phyloP scores from a whole-genome alignment of 371 early-diverging fungal genomes.

The Mortierella sp. region DNA sequence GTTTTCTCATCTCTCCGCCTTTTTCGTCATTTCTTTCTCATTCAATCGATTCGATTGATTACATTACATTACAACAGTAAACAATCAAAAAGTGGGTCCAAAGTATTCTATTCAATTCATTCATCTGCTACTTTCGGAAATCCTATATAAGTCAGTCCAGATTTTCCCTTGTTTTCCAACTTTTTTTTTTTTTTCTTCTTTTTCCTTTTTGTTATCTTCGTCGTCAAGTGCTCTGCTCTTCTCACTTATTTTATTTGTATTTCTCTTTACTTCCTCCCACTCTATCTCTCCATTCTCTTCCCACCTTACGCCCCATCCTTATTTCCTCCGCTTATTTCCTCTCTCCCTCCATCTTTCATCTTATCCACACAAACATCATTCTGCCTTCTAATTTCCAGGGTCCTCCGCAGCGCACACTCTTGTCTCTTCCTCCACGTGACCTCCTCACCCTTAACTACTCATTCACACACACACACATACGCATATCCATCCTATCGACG shows the following conservation, averaged over 20 bases:
- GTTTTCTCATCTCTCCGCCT: background rate
- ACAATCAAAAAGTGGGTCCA: background rate
- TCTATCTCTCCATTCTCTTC: background rate
- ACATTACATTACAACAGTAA: conserved; percentile 4
- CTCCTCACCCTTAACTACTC: background rate
- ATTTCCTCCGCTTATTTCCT: background rate
- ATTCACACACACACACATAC: background rate
- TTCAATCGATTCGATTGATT: no score
- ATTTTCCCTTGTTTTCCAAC: conserved; percentile 11
- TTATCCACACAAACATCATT: background rate
- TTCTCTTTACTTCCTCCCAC: conserved; percentile 7
- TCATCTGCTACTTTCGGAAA: conserved; percentile 12
- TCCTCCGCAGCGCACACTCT: background rate
- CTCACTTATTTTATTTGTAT: background rate
- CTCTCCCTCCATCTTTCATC: background rate
- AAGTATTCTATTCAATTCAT: conserved; percentile 42
- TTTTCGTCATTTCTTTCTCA: background rate
- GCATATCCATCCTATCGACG: conserved; percentile 3
- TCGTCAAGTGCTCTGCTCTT: conserved; percentile 14
- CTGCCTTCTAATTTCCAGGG: background rate
- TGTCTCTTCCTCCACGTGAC: background rate
- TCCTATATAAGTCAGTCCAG: conserved; percentile 36
- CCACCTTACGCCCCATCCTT: background rate
- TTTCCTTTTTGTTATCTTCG: conserved; percentile 1
- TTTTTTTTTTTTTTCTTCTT: conserved; percentile 13